Evolutionary conservation across 257 asterid species (phyloP), one percentile per base, ranked within the genome.

Genomic region (Phtheirospermum japonicum): DNA sequence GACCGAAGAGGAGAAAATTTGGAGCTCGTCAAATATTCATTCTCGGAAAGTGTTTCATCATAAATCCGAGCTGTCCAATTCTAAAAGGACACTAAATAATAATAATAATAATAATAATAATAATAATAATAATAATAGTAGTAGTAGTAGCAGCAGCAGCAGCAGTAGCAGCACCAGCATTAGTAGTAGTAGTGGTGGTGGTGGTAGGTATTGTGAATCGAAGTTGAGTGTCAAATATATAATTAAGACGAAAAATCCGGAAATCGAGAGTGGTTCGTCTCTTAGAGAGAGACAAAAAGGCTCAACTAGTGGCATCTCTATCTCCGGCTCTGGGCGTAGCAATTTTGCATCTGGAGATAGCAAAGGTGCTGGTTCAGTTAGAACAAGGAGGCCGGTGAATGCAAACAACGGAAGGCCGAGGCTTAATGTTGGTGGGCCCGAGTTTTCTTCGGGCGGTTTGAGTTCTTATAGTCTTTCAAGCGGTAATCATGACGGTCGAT

Each of bases 211-310:
- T 64, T 69, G 83, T 9, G 49, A 73, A 9, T 70, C 64, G 12
- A 76, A 83, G 49, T 52, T 73, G 56, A 54, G 18, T 18, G 64
- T 62, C 55, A 82, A 71, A 73, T 79, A 63, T 49, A 30, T 67
- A 33, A 37, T 76, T 48, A 85, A 68, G 68, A 84, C 68, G 64
- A 76, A 79, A 70, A 73, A 61, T 57, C 65, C 76, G 2, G 95
- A 75, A 60, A 76, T 77, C 28, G 93, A 80, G 74, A 83, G 78
- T 67, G 77, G 83, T 67, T 71, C 67, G 5, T 74, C 88, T 48
- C 51, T 40, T 48, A 57, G 69, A 66, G 87, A 81, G 63, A 76
- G 77, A 64, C 73, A 40, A 23, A 75, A 68, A 39, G 71, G 74
- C 53, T 76, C 83, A 13, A 61, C 73, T 32, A 70, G 66, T 57